Evolutionary conservation across 1,284 basidiomycete species (phyloP).

Genomic region (Puccinia coronata): DNA sequence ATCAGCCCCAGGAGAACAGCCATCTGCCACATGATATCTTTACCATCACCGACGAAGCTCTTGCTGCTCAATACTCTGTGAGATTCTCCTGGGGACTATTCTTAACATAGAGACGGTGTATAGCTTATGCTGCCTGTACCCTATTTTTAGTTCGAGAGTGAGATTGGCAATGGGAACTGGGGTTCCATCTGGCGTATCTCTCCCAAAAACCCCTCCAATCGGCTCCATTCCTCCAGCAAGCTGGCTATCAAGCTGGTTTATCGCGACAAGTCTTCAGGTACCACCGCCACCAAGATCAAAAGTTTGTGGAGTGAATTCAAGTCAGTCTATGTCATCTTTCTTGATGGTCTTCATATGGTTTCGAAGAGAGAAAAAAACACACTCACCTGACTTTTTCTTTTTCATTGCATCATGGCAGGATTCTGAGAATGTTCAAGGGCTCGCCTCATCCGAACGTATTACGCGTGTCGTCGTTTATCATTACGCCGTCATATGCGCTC

Average conservation of each 20-base stretch:
- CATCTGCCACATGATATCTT: conserved; percentile 34
- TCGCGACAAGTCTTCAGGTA: conserved; percentile 69
- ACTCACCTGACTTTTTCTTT: conserved; percentile 78
- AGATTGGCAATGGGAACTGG: conserved; percentile 38
- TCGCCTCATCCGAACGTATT: conserved; percentile 67
- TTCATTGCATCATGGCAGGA: conserved; percentile 72
- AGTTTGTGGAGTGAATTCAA: conserved; percentile 63
- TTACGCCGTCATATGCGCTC: conserved; percentile 81
- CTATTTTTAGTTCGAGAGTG: conserved; percentile 24
- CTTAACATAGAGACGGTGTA: too few relatives aligned
- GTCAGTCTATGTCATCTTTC: conserved; percentile 46
- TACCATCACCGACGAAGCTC: conserved; percentile 40
- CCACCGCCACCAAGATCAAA: conserved; percentile 79
- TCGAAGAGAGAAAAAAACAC: too few relatives aligned
- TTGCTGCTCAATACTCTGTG: conserved; percentile 40
- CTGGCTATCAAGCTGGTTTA: conserved; percentile 89
- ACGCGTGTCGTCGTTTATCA: conserved; percentile 85
- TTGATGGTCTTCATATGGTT: too few relatives aligned
- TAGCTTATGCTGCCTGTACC: neutral
- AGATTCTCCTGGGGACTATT: conserved; percentile 4
- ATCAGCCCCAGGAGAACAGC: too few relatives aligned
- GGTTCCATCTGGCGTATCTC: conserved; percentile 35
- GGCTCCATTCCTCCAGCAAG: conserved; percentile 30
- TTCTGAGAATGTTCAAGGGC: conserved; percentile 60
- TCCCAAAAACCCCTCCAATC: conserved; percentile 9